Evolutionary conservation across 164 flowering plant species (phyloP), one percentile per base, ranked within the genome.

Genomic region (Cinnamomum chago): DNA sequence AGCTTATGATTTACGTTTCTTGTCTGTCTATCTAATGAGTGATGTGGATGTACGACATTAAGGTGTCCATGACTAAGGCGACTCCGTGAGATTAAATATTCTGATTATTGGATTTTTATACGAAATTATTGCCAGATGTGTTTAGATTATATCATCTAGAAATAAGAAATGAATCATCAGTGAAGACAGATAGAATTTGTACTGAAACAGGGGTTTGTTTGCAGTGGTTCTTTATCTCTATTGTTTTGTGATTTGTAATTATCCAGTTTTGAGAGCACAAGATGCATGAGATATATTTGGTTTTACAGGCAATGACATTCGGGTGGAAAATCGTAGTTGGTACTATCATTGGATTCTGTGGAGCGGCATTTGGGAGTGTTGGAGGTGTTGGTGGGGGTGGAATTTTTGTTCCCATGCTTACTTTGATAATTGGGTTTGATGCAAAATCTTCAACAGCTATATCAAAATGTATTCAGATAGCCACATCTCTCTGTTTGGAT

Each of bases 351-450:
- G 99, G 97, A 47, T 92, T 95, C 83, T 82, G 81, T 70, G 99
- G 98, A 85, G 99, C 98, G 13, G 97, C 99, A n/a, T 96, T 92
- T 85, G 99, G 99, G 66, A 96, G 99, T 85, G 98, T 96, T 1
- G 99, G 99, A 68, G 99, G 99, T 17, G 97, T 96, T 74, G 98
- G 99, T 62, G 98, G 99, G 10, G 99, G 99, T 22, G 99, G 99
- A 25, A 96, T 96, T 76, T 96, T 91, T 58, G 98, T 96, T 80
- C 98, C 99, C 14, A 92, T 96, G 99, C 95, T 96, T 72, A 86
- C 84, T 70, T 82, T 96, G 20, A 85, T 94, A 40, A 80, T 96
- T 76, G 99, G 99, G 23, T 96, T 94, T 72, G 98, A 96, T 84
- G 79, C 97, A 0, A 96, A 96, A 80, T 94, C 99, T 0, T 84